Evolutionary conservation across 352 stramenopile species (phyloP).

Genomic region (Phytophthora pistaciae): DNA sequence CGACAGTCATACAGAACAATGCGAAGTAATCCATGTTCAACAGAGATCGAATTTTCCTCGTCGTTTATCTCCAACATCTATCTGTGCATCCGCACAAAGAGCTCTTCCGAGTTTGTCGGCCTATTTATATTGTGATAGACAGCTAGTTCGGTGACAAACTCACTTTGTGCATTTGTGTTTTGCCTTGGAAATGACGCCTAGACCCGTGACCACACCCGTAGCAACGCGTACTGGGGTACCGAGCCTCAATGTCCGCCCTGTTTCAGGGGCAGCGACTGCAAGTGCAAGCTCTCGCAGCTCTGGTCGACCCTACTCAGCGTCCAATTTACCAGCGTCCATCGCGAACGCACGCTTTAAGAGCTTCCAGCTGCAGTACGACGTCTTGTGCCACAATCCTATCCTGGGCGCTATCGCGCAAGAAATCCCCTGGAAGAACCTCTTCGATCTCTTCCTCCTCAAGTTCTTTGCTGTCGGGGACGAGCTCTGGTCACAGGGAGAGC

Average conservation of each 20-base stretch:
- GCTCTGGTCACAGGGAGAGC: conserved; percentile 46
- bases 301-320: conserved; percentile 53
- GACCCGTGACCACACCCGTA: conserved; percentile 27
- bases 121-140: conserved; percentile 15
- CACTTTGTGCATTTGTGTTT: neutral
- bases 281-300: conserved; percentile 24
- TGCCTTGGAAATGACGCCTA: conserved; percentile 8
- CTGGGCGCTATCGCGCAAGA: conserved; percentile 52
- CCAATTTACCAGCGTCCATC: conserved; percentile 53
- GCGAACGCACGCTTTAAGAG: conserved; percentile 60
- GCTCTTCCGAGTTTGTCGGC: neutral
- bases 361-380: conserved; percentile 65
- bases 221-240: neutral
- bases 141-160: no score
- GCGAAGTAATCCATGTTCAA: neutral
- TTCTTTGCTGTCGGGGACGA: conserved; percentile 61
- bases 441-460: conserved; percentile 64
- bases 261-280: conserved; percentile 11
- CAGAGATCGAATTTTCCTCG: neutral
- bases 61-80: neutral
- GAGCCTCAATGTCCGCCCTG: conserved; percentile 5
- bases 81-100: no score
- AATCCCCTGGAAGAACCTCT: conserved; percentile 70
- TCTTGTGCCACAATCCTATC: conserved; percentile 57
- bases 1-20: neutral